A percentile compares a stretch with the other conserved stretches of the same genome.
Evolutionary conservation across 2,329 filamentous ascomycete species (phyloP).

Genomic region (Colletotrichum navitas): DNA sequence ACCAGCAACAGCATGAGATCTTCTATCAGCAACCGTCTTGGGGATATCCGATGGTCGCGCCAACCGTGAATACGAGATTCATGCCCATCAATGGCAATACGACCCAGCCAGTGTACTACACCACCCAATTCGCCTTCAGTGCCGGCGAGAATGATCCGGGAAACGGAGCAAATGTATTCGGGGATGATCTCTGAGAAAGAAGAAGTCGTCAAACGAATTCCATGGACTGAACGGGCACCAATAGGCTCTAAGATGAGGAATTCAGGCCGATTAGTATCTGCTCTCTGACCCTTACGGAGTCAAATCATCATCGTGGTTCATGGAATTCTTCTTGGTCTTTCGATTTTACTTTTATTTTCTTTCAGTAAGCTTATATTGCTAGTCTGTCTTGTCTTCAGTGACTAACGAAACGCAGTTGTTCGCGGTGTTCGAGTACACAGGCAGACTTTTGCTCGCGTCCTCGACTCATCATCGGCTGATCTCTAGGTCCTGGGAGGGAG

Average conservation of each 20-base stretch:
- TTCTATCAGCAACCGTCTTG: constrained; percentile 1
- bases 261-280: neutral
- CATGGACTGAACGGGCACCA: neutral
- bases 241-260: neutral
- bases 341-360: constrained; percentile 12
- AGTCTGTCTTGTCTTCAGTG: neutral
- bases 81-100: constrained; percentile 24
- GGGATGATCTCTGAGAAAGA: constrained; percentile 7
- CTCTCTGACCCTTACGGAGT: too few relatives aligned
- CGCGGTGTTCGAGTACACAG: constrained; percentile 33
- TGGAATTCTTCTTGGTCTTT: constrained; percentile 7
- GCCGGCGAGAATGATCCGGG: constrained; percentile 10
- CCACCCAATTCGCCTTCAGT: constrained; percentile 8
- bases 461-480: neutral
- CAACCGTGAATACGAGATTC: neutral
- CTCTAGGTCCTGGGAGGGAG: neutral
- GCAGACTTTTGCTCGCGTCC: neutral
- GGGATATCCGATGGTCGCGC: constrained; percentile 3
- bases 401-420: constrained; percentile 30
- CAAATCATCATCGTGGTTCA: neutral
- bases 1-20: constrained; percentile 7
- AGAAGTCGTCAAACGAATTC: neutral
- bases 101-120: neutral
- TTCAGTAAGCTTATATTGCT: neutral
- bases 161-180: constrained; percentile 4